Conservation (phyloP, 2,329 filamentous ascomycete species). For the Taxawa tesnikishii region DNA sequence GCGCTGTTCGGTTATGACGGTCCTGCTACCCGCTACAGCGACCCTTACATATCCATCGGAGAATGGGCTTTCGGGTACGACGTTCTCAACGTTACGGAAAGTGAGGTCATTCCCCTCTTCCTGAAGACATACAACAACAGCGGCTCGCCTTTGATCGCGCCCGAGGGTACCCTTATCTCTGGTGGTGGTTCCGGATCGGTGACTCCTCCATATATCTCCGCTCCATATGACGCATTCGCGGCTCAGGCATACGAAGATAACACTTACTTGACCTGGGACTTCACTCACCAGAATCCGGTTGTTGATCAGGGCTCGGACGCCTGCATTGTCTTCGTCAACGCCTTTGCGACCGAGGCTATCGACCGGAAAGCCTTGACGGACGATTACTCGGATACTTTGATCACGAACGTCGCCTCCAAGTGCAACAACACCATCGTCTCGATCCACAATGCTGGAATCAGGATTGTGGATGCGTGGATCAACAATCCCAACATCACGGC, state of each 20-base stretch:
- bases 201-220: conserved; percentile 19
- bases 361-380: conserved; percentile 25
- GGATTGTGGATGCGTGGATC: conserved; percentile 48
- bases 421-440: conserved; percentile 54
- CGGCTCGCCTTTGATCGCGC: conserved; percentile 6
- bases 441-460: conserved; percentile 51
- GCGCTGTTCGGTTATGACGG: conserved; percentile 52
- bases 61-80: conserved; percentile 2
- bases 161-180: conserved; percentile 20
- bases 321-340: conserved; percentile 50
- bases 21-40: conserved; percentile 11
- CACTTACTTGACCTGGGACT: conserved; percentile 49
- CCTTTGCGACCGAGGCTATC: conserved; percentile 24
- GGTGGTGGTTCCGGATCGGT: conserved; percentile 23
- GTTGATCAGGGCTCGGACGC: conserved; percentile 30
- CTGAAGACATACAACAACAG: conserved; percentile 8
- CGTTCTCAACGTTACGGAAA: conserved; percentile 1
- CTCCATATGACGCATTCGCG: conserved; percentile 23
- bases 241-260: conserved; percentile 33
- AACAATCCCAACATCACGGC: conserved; percentile 53
- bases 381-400: conserved; percentile 39
- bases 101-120: conserved; percentile 8
- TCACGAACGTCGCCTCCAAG: conserved; percentile 43
- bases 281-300: conserved; percentile 33
- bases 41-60: conserved; percentile 2